Conservation (phyloP, 257 asterid genomes). For the Ophiorrhiza pumila region DNA sequence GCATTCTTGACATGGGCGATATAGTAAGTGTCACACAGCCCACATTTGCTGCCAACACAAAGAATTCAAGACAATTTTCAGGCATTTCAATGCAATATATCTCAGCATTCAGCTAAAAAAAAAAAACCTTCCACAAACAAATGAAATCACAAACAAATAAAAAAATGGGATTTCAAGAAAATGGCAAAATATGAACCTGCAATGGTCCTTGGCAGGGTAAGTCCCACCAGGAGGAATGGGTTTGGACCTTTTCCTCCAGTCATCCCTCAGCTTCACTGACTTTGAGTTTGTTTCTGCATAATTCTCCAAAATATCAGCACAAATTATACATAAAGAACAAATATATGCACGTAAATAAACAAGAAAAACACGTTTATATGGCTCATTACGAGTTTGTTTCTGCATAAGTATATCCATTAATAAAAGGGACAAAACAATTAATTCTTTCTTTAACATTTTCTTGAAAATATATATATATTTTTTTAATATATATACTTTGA, state of each 20-base stretch:
- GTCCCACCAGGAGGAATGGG: conserved; percentile 96
- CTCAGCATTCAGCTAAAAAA: neutral
- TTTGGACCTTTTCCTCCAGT: conserved; percentile 84
- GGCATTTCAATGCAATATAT: conserved; percentile 1
- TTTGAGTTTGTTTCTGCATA: conserved; percentile 36
- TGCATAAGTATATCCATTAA: neutral
- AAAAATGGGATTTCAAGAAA: neutral
- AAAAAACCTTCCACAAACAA: no score
- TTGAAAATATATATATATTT: neutral
- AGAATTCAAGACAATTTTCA: conserved; percentile 13
- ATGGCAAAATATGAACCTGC: conserved; percentile 56
- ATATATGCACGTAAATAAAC: no score
- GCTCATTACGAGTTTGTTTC: no score
- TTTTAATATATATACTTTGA: neutral
- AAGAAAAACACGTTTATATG: neutral
- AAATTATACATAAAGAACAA: neutral
- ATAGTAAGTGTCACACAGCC: conserved; percentile 90
- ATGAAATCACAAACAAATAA: neutral
- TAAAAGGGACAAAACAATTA: neutral
- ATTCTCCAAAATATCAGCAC: conserved; percentile 11
- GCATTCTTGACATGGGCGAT: conserved; percentile 94
- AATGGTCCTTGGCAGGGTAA: conserved; percentile 95
- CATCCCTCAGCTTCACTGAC: conserved; percentile 69
- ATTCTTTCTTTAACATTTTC: neutral
- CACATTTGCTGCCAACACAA: conserved; percentile 68